phyloP scores from a whole-genome alignment of 1,139 yeast genomes.

The Suhomyces taliae region DNA sequence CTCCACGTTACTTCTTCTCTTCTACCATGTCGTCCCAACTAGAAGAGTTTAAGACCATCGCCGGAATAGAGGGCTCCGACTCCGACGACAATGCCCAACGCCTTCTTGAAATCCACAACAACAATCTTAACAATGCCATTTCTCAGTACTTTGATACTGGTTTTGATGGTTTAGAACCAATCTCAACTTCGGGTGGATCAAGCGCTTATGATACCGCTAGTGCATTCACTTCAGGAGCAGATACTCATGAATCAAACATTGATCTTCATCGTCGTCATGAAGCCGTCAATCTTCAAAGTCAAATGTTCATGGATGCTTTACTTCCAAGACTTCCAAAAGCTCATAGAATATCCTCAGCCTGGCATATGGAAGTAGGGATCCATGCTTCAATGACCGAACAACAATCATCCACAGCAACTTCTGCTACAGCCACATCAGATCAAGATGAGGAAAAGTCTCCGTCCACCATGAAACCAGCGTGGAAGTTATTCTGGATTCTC shows the following conservation, averaged over 20 bases:
- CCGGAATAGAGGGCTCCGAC: constrained; percentile 39
- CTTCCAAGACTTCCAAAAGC: constrained; percentile 47
- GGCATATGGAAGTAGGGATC: constrained; percentile 50
- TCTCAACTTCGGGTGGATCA: constrained; percentile 1
- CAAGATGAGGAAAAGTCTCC: constrained; percentile 1
- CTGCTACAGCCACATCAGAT: background rate
- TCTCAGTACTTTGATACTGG: constrained; percentile 54
- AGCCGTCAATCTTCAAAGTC: constrained; percentile 32
- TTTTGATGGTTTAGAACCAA: constrained; percentile 27
- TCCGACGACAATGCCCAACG: constrained; percentile 35
- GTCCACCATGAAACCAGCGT: constrained; percentile 4
- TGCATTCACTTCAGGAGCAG: constrained; percentile 11
- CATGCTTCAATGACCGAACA: constrained; percentile 33
- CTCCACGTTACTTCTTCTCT: background rate
- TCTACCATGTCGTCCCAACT: constrained; percentile 13
- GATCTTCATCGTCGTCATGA: constrained; percentile 8
- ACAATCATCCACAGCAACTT: background rate
- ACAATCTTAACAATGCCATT: constrained; percentile 52
- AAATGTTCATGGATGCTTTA: constrained; percentile 34
- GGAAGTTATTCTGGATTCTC: constrained; percentile 38
- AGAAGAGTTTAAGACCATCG: constrained; percentile 46
- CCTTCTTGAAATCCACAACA: constrained; percentile 43
- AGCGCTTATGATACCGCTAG: background rate
- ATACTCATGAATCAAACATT: constrained; percentile 9
- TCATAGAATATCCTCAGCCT: constrained; percentile 38